Conservation (phyloP, 2,329 filamentous ascomycete genomes). For the Orbilia ellipsospora region DNA sequence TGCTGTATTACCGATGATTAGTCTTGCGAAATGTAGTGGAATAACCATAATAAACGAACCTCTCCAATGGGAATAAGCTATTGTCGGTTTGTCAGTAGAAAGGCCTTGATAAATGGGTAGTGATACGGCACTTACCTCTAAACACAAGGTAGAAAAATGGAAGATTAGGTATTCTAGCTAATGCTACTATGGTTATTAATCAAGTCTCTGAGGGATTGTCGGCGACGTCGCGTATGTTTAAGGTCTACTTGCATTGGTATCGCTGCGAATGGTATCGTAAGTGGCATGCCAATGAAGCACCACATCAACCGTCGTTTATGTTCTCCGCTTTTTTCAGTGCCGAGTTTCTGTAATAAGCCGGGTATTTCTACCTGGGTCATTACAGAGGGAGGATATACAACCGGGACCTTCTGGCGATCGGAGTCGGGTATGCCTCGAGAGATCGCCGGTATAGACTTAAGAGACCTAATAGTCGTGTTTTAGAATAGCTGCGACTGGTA, state of each 20-base stretch:
- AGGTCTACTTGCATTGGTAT: conserved; percentile 78
- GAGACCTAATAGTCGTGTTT: conserved; percentile 67
- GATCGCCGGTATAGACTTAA: conserved; percentile 91
- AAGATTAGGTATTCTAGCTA: conserved; percentile 67
- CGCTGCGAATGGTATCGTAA: conserved; percentile 82
- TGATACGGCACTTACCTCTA: conserved; percentile 64
- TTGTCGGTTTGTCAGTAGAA: conserved; percentile 19
- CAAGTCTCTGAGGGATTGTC: neutral
- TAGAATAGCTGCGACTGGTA: neutral
- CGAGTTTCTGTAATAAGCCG: conserved; percentile 75
- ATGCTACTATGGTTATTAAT: conserved; percentile 8
- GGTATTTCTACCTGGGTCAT: conserved; percentile 74
- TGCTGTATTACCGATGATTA: conserved; percentile 65
- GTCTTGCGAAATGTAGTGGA: conserved; percentile 10
- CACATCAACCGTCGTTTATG: conserved; percentile 82
- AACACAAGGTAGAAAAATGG: conserved; percentile 97
- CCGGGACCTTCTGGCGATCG: conserved; percentile 73
- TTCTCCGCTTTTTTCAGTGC: conserved; percentile 80
- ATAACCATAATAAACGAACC: conserved; percentile 61
- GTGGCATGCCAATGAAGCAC: conserved; percentile 83
- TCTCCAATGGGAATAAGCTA: conserved; percentile 73
- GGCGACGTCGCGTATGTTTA: neutral
- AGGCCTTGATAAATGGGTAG: neutral
- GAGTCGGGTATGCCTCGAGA: conserved; percentile 75
- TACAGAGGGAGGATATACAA: conserved; percentile 79